Evolutionary conservation across 2,329 filamentous ascomycete species (phyloP), one percentile per base, ranked within the genome.

Genomic region (Lecanoromycetidae sp.): DNA sequence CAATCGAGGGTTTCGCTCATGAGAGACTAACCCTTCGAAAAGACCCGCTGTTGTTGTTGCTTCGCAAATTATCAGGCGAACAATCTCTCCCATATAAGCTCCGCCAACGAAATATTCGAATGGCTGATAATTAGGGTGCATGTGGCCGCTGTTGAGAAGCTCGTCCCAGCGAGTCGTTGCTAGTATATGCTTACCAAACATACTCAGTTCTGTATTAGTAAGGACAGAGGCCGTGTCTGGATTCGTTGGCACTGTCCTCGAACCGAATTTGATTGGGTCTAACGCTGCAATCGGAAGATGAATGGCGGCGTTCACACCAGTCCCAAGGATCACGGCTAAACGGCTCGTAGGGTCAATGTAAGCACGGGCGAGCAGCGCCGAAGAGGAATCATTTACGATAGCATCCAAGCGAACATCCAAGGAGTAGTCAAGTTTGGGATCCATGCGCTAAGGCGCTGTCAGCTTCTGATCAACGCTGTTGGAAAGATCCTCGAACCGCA

Each of bases 161-260:
- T 79, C 74, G 53, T 82, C 78, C 77, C 77, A 81, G 12, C 71
- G 66, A 5, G 77, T 79, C 54, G 68, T 71, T 1, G 76, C 74
- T 30, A 79, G 66, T 23, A 79, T 67, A 26, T 64, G 63, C 49
- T 76, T 71, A 39, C 74, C 78, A 53, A 80, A 80, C 77, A 81
- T 80, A 64, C 76, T 79, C 55, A 80, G 65, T 57, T 82, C 78
- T 6, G 74, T 80, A 58, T 82, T 82, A 56, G 80, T 71, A 44
- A 81, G 72, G 26, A 81, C 77, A 50, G 77, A 71, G 25, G 71
- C 67, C 33, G 70, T 65, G 23, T 71, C 66, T 48, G n/a, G n/a
- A n/a, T 74, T 69, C 75, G 75, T 79, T 32, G 66, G 67, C 13
- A 69, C 62, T 1, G 75, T 70, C 41, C 77, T 68, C 23, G 60